Base-by-base conservation (phyloP, 23 red algal genomes). In the Gracilaria gracilis region DNA sequence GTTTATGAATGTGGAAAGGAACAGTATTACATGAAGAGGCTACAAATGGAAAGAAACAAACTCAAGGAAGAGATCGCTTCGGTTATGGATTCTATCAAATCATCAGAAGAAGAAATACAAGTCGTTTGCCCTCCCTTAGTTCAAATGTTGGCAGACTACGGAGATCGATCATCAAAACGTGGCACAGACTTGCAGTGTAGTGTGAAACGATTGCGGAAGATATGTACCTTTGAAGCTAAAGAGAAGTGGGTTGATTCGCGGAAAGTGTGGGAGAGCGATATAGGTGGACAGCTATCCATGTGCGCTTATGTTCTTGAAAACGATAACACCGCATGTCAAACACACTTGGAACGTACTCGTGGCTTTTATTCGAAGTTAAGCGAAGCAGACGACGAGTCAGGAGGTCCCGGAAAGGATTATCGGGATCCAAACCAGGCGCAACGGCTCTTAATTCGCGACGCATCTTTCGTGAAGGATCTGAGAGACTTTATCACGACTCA, bases 201-300 rank as follows among this genome's bases (percentile, higher is more conserved):
- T 19, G 54, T 82, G 31, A 82, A 51, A 47, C 79, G 79, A 14
- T 33, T 82, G 35, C 40, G 54, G n/a, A 82, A 82, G 58, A 44
- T 37, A 28, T 82, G 27, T 65, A 31, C 79, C 11, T 82, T 82
- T 38, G 25, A 82, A 82, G 79, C 79, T 4, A 57, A 61, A 65
- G 58, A 42, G 29, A 40, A 48, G 53, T 82, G 79, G 79, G 79
- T 82, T 46, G 79, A 57, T 31, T 62, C 54, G 1, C 79, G 79
- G 36, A 82, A 36, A 46, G 54, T 55, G 21, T 82, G 79, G 79
- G 79, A 82, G 27, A 31, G 28, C 20, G 42, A 20, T 2, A 82
- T 82, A 28, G 27, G 34, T 29, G 54, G 34, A 0, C 40, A 61
- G 46, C 7, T 82, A 42, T 4, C 19, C 8, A 46, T 19, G 17